These are phyloP conservation scores for Linnemannia exigua DNA, from an alignment of 192 early-diverging fungal species.

Conservation along the genomic window DNA sequence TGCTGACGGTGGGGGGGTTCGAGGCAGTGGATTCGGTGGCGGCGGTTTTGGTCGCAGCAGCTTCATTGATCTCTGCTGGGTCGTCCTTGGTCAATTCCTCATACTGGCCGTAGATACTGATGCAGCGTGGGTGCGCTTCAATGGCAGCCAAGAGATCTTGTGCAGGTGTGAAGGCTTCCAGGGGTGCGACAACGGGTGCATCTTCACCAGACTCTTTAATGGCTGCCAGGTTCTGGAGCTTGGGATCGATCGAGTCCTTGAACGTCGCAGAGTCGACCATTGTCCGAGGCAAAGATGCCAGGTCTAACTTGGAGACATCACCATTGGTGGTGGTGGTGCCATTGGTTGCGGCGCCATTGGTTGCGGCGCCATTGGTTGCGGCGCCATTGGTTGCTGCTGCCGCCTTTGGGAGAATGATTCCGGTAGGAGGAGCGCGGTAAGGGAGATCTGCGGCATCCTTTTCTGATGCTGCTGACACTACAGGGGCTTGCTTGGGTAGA, in stretches of 20 bases:
- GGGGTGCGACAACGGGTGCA: constrained; percentile 37
- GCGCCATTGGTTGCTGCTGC: too few species aligned
- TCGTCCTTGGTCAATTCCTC: constrained; percentile 42
- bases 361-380: too few species aligned
- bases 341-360: neutral
- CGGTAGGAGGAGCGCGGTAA: neutral
- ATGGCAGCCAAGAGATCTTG: constrained; percentile 21
- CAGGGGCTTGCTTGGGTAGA: constrained; percentile 4
- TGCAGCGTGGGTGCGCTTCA: constrained; percentile 36
- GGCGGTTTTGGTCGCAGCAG: neutral
- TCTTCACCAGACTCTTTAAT: constrained; percentile 24
- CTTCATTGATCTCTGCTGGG: constrained; percentile 17
- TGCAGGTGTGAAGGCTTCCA: constrained; percentile 50
- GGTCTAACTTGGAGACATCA: neutral
- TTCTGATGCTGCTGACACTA: neutral
- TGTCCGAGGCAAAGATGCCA: constrained; percentile 5
- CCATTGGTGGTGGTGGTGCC: neutral
- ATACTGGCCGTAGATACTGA: constrained; percentile 54
- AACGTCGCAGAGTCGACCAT: constrained; percentile 23
- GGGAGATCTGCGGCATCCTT: neutral
- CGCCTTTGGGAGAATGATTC: neutral
- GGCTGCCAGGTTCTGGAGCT: constrained; percentile 33
- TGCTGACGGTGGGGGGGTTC: constrained; percentile 8
- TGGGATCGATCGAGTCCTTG: constrained; percentile 29
- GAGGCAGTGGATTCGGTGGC: constrained; percentile 34